These are phyloP conservation scores for Chaetomium strumarium DNA, from an alignment of 2,329 filamentous ascomycete species.

Conservation along the genomic window DNA sequence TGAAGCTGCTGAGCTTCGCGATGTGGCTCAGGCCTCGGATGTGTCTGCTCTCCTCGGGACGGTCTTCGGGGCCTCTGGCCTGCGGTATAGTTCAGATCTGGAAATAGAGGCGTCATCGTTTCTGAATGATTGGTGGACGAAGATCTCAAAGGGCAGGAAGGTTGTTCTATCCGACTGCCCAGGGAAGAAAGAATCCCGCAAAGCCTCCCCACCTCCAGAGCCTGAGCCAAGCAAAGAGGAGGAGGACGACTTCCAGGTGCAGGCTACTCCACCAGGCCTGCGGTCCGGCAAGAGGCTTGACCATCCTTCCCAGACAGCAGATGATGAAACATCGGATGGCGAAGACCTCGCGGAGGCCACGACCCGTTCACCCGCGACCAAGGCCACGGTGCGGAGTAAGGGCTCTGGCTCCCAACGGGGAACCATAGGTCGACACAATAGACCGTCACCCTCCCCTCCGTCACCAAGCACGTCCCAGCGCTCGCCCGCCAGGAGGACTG, in stretches of 20 bases:
- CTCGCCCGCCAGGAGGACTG: slow-evolving; percentile 8
- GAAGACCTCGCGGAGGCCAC: slow-evolving; percentile 26
- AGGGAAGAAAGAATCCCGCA: slow-evolving; percentile 12
- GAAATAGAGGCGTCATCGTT: slow-evolving; percentile 30
- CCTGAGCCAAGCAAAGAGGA: slow-evolving; percentile 25
- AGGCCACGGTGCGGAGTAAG: slow-evolving; percentile 1
- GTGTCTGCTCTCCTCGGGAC: slow-evolving; percentile 34
- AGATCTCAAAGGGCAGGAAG: slow-evolving; percentile 31
- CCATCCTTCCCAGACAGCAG: neutral
- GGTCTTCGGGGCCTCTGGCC: slow-evolving; percentile 36
- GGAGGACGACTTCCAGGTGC: slow-evolving; percentile 47
- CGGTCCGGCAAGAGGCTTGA: slow-evolving; percentile 24
- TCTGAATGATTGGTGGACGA: slow-evolving; percentile 46
- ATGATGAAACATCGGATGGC: slow-evolving; percentile 31
- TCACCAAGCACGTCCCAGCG: slow-evolving; percentile 23
- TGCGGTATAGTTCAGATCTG: slow-evolving; percentile 28
- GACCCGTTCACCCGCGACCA: neutral
- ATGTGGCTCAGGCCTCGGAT: slow-evolving; percentile 28
- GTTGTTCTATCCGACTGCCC: slow-evolving; percentile 22
- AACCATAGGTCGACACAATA: slow-evolving; percentile 31
- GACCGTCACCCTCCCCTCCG: slow-evolving; percentile 24
- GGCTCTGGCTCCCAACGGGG: slow-evolving; percentile 29
- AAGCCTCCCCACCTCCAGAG: slow-evolving; percentile 16
- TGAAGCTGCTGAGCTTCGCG: slow-evolving; percentile 11
- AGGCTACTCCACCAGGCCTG: slow-evolving; percentile 39